Conservation (phyloP, 2,329 filamentous ascomycete species). For the Colletotrichum abscissum region DNA sequence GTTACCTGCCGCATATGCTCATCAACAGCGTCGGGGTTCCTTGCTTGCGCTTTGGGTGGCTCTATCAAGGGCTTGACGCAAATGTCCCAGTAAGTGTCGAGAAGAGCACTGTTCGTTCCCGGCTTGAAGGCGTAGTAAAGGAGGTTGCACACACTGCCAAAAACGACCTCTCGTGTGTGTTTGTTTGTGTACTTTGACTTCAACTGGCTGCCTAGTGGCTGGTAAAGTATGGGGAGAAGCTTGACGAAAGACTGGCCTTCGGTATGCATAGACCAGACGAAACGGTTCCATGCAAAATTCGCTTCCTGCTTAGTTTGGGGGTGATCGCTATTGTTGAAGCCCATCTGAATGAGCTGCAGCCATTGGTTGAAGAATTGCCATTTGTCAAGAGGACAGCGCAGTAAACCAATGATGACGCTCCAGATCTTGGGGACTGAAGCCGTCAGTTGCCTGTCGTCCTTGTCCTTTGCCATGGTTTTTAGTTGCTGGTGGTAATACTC, state of each 20-base stretch:
- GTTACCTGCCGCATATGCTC: conserved; percentile 70
- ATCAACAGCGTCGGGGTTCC: conserved; percentile 51
- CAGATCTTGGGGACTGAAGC: conserved; percentile 86
- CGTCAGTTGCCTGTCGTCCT: conserved; percentile 61
- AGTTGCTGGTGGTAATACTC: conserved; percentile 77
- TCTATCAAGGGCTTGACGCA: conserved; percentile 72
- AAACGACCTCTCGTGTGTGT: conserved; percentile 65
- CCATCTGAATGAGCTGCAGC: conserved; percentile 82
- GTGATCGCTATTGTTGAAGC: conserved; percentile 82
- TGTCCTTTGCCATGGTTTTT: conserved; percentile 74
- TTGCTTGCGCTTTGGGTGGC: conserved; percentile 44
- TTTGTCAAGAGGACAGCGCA: conserved; percentile 72
- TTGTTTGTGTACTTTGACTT: conserved; percentile 71
- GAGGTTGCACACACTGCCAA: conserved; percentile 82
- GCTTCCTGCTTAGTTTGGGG: conserved; percentile 77
- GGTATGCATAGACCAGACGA: conserved; percentile 79
- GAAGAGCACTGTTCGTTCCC: conserved; percentile 69
- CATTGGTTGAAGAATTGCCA: conserved; percentile 83
- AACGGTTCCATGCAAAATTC: conserved; percentile 86
- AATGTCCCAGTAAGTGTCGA: conserved; percentile 83
- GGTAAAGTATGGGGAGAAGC: conserved; percentile 64
- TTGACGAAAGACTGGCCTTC: conserved; percentile 69
- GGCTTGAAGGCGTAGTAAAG: conserved; percentile 87
- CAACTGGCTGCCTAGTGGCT: conserved; percentile 76
- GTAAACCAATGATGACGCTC: conserved; percentile 83